phyloP scores from a whole-genome alignment of 306 rosid species.

The Castanopsis chinensis region DNA sequence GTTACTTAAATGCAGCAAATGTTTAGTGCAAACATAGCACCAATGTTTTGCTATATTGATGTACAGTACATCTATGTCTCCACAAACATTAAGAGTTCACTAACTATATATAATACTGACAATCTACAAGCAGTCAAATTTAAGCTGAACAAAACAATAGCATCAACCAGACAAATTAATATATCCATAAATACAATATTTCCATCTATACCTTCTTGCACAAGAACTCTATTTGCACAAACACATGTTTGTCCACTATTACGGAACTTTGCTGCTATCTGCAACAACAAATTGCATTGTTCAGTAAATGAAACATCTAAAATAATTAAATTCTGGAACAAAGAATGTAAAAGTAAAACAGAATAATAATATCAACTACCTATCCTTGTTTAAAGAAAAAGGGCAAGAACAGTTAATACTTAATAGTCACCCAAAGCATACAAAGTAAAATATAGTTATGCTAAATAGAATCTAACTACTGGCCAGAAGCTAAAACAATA shows the following conservation, averaged over 20 bases:
- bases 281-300: slow-evolving; percentile 28
- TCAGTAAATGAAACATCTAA: slow-evolving; percentile 11
- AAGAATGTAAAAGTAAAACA: slow-evolving; percentile 6
- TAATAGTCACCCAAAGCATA: neutral
- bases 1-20: neutral
- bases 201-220: slow-evolving; percentile 79
- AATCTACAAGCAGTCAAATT: slow-evolving; percentile 1
- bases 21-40: neutral
- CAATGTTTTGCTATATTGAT: neutral
- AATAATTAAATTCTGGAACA: slow-evolving; percentile 11
- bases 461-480: neutral
- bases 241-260: slow-evolving; percentile 97
- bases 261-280: slow-evolving; percentile 95
- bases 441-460: neutral
- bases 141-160: slow-evolving; percentile 11
- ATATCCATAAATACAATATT: slow-evolving; percentile 11
- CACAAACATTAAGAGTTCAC: neutral
- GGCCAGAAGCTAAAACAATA: neutral
- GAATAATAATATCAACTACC: neutral
- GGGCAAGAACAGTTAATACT: neutral
- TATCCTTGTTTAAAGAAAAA: neutral
- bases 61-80: neutral
- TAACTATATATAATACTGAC: neutral
- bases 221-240: slow-evolving; percentile 91
- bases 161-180: slow-evolving; percentile 28